Base-by-base conservation (phyloP, 768 basidiomycete genomes). In the Boletales sp. region DNA sequence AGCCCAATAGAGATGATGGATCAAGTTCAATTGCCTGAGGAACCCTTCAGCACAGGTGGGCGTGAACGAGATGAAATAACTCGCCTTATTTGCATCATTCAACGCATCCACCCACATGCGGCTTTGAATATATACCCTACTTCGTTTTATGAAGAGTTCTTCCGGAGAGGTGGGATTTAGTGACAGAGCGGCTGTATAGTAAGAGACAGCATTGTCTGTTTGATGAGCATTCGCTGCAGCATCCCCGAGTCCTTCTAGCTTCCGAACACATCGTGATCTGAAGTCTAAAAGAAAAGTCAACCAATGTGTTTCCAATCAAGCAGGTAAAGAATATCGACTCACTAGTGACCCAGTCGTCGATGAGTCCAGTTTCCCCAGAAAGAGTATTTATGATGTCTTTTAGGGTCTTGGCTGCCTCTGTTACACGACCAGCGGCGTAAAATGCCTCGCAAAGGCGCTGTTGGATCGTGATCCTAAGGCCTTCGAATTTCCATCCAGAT, bases 1-100 rank as follows among this genome's bases (percentile, higher is more conserved):
- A 57, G 6, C 55, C 57, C 32, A 34, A 46, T 5, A 42, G 46
- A n/a, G 44, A 57, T 10, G 34, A 51, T 4, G 55, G 31, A 37
- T 57, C 49, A 6, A 46, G 46, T 9, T 41, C 28, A 19, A 57
- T 57, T 6, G 17, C 57, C 56, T 57, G 11, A 43, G 19, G 9
- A 25, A 10, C 18, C 8, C 8, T 4, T 46, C 12, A 46, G 45
- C n/a, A 31, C 7, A 28, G 28, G 37, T 5, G 25, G 31, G 30
- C 11, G 11, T 11, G 15, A 25, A 30, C 32, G 11, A 32, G 32
- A 11, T 32, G 11, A 32, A 32, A 10, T 18, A 57, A 54, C 38
- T 47, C 17, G 56, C 56, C 38, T 47, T 15, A 3, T 57, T 41
- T 14, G 57, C 54, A 18, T 55, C 56, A 12, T 36, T 25, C 4